These are phyloP conservation scores for Xenoacremonium recifei DNA, from an alignment of 2,329 filamentous ascomycete genomes.

Conservation along the genomic window DNA sequence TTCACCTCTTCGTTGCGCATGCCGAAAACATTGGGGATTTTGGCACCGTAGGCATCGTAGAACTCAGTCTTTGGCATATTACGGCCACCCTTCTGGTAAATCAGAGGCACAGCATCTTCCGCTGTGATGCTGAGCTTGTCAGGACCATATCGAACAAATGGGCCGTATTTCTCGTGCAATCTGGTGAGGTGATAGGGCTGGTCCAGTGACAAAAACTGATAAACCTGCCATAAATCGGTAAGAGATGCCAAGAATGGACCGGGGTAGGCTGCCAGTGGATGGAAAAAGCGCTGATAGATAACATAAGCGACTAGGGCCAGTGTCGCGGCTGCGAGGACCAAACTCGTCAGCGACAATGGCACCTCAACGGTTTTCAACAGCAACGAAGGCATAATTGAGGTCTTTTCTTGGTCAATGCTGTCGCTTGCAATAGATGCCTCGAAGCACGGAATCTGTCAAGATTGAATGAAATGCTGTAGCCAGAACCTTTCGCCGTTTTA, in stretches of 20 bases:
- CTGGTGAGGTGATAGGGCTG: constrained; percentile 12
- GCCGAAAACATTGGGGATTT: constrained; percentile 13
- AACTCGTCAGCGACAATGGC: too few species aligned
- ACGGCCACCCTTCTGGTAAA: constrained; percentile 10
- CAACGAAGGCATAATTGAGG: too few species aligned
- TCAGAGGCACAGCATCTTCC: constrained; percentile 7
- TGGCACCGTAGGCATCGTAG: constrained; percentile 12
- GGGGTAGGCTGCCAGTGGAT: constrained; percentile 11
- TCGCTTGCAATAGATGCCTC: too few species aligned
- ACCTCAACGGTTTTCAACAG: too few species aligned
- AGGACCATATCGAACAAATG: constrained; percentile 12
- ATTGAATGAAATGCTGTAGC: too few species aligned
- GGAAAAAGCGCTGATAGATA: constrained; percentile 11
- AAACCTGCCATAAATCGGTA: constrained; percentile 12
- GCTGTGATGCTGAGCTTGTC: constrained; percentile 12
- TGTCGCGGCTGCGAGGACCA: too few species aligned
- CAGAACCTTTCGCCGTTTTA: too few species aligned
- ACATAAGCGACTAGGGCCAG: constrained; percentile 3
- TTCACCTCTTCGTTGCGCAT: constrained; percentile 8
- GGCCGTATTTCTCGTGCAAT: constrained; percentile 9
- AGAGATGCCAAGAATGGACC: constrained; percentile 12
- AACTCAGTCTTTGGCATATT: constrained; percentile 13
- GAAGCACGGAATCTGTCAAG: too few species aligned
- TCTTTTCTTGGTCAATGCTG: too few species aligned
- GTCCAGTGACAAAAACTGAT: constrained; percentile 7